Conservation (phyloP, 2,329 filamentous ascomycete species). For the Cordyceps cicadae region DNA sequence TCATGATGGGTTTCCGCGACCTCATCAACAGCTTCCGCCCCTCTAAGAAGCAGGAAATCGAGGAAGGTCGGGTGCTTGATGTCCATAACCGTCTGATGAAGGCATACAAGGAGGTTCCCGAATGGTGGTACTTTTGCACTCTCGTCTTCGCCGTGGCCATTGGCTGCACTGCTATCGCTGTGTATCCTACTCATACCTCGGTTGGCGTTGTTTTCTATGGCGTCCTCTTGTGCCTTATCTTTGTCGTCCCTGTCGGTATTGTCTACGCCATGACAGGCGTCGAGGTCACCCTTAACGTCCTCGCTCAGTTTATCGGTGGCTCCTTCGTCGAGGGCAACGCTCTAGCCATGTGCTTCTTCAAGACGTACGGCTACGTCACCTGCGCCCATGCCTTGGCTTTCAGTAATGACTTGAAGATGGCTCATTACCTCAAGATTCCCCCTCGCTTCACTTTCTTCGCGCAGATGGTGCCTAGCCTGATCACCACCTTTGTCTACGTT, state of each 20-base stretch:
- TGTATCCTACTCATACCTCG: constrained; percentile 33
- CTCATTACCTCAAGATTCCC: constrained; percentile 42
- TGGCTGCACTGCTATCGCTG: constrained; percentile 29
- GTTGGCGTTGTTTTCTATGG: constrained; percentile 33
- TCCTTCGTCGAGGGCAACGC: constrained; percentile 28
- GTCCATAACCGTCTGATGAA: constrained; percentile 26
- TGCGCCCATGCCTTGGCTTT: constrained; percentile 22
- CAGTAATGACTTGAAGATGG: constrained; percentile 40
- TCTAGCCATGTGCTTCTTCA: constrained; percentile 26
- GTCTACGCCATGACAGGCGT: constrained; percentile 37
- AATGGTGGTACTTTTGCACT: constrained; percentile 34
- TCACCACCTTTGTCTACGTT: constrained; percentile 38
- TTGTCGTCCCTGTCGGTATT: constrained; percentile 35
- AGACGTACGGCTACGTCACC: constrained; percentile 28
- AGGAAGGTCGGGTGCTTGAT: constrained; percentile 16
- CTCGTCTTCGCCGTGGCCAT: constrained; percentile 27
- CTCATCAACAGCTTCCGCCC: constrained; percentile 18
- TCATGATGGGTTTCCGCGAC: constrained; percentile 19
- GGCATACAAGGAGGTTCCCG: constrained; percentile 27
- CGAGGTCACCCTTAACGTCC: constrained; percentile 31
- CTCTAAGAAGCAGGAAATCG: constrained; percentile 16
- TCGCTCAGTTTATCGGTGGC: constrained; percentile 35
- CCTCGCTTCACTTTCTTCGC: constrained; percentile 38
- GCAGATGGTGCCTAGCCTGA: constrained; percentile 36
- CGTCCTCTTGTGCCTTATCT: constrained; percentile 30